Evolutionary conservation across 176 grass and related monocot species (phyloP).

Genomic region (Elaeis guineensis): DNA sequence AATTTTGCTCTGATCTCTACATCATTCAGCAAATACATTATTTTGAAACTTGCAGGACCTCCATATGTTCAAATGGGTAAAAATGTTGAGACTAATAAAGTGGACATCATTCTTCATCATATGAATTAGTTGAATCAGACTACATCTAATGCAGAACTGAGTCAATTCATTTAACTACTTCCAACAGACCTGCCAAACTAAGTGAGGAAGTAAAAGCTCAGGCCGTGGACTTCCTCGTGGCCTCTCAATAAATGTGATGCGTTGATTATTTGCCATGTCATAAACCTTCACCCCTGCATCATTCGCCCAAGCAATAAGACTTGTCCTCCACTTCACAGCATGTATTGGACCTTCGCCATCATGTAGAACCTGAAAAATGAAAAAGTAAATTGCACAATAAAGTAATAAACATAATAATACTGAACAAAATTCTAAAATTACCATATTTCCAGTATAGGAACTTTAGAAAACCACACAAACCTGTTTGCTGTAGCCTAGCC

Average conservation of each 20-base stretch:
- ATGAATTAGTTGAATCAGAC: too few species aligned
- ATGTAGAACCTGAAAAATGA: constrained; percentile 54
- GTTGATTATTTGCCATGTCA: constrained; percentile 84
- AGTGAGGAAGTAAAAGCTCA: constrained; percentile 88
- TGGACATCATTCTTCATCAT: too few species aligned
- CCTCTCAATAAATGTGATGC: constrained; percentile 92
- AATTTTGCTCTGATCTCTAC: too few species aligned
- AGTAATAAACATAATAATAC: background rate
- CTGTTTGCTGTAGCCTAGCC: constrained; percentile 83
- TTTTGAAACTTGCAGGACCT: too few species aligned
- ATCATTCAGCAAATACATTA: too few species aligned
- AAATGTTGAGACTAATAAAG: too few species aligned
- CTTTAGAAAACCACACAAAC: constrained; percentile 24
- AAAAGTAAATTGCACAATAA: background rate
- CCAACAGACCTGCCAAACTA: constrained; percentile 83
- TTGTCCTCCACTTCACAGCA: constrained; percentile 90
- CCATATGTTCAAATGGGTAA: too few species aligned
- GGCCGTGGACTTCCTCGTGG: constrained; percentile 68
- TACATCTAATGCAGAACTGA: too few species aligned
- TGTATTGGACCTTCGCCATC: constrained; percentile 98
- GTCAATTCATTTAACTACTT: background rate
- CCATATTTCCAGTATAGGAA: too few species aligned
- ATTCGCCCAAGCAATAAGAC: constrained; percentile 93
- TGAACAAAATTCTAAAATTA: background rate
- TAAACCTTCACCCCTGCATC: constrained; percentile 92